Evolutionary conservation across 2,329 filamentous ascomycete species (phyloP).

Genomic region (Epichloe scottii): DNA sequence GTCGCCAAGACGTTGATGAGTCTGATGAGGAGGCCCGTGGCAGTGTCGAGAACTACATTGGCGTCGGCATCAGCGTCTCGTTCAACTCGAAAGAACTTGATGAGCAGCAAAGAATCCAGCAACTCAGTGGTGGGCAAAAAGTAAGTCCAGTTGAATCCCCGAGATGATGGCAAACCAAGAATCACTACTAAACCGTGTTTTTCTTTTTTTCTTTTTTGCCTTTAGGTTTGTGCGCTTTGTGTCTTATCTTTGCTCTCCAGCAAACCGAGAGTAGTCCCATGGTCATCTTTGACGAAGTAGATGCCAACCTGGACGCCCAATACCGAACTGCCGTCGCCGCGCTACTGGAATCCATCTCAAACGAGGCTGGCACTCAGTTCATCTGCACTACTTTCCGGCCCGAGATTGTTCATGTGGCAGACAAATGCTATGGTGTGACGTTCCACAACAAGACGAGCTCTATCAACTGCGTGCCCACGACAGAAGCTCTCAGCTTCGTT

Average conservation of each 20-base stretch:
- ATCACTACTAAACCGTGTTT: too few relatives aligned
- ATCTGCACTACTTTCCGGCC: conserved; percentile 98
- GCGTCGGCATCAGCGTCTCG: conserved; percentile 91
- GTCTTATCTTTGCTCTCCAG: conserved; percentile 97
- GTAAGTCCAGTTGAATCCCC: conserved; percentile 35
- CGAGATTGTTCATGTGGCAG: conserved; percentile 88
- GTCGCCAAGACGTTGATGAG: conserved; percentile 44
- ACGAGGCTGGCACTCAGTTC: conserved; percentile 61
- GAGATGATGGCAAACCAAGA: too few relatives aligned
- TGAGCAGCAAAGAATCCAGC: conserved; percentile 95
- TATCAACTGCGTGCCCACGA: conserved; percentile 78
- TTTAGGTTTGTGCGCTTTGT: conserved; percentile 82
- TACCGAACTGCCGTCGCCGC: conserved; percentile 92
- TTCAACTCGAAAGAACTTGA: conserved; percentile 96
- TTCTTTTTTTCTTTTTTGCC: background rate
- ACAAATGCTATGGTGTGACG: conserved; percentile 95
- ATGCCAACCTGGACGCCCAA: conserved; percentile 94
- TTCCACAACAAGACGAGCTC: conserved; percentile 90
- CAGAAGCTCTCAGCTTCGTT: conserved; percentile 86
- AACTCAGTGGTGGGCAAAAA: conserved; percentile 97
- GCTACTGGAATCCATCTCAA: conserved; percentile 68
- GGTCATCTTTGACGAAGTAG: conserved; percentile 98
- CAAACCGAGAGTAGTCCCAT: conserved; percentile 94
- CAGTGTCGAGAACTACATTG: conserved; percentile 86
- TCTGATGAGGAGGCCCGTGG: conserved; percentile 57